Conservation (phyloP, 139 green algal genomes). For the Auxenochlorella protothecoides region DNA sequence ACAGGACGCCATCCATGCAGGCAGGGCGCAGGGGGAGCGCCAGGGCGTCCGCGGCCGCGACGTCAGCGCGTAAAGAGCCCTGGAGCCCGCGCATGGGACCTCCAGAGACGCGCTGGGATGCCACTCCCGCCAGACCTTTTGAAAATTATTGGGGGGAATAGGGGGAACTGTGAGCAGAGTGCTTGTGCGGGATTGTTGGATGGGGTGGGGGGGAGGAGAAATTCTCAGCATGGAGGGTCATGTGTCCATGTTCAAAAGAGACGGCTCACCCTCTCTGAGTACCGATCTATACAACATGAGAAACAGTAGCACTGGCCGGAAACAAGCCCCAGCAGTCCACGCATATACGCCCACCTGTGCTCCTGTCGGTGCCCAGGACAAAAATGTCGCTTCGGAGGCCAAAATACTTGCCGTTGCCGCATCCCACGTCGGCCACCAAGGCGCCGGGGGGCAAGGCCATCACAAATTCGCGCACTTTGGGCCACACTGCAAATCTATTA, state of each 20-base stretch:
- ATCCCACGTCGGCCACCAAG: slow-evolving; percentile 85
- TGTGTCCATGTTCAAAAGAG: not conserved
- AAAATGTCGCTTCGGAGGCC: slow-evolving; percentile 58
- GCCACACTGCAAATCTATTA: slow-evolving; percentile 78
- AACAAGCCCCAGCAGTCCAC: too few relatives aligned
- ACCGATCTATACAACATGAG: not conserved
- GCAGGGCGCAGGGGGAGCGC: slow-evolving; percentile 54
- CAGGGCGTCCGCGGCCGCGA: slow-evolving; percentile 73
- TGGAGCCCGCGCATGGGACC: not conserved
- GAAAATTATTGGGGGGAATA: too few relatives aligned
- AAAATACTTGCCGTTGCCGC: slow-evolving; percentile 98
- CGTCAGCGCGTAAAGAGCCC: slow-evolving; percentile 42
- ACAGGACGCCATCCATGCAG: slow-evolving; percentile 78
- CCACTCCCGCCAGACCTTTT: slow-evolving; percentile 40
- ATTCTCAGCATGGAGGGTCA: slow-evolving; percentile 3
- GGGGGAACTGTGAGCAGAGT: too few relatives aligned
- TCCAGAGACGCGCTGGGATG: slow-evolving; percentile 27
- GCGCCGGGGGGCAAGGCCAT: slow-evolving; percentile 44
- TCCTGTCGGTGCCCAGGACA: slow-evolving; percentile 64
- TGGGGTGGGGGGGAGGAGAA: not conserved
- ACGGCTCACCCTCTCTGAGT: too few relatives aligned
- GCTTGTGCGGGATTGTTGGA: too few relatives aligned
- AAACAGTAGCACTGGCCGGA: not conserved
- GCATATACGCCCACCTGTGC: slow-evolving; percentile 25
- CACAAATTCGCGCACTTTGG: slow-evolving; percentile 76